phyloP scores from a whole-genome alignment of 495 filamentous ascomycete genomes.

The Xylaria curta region DNA sequence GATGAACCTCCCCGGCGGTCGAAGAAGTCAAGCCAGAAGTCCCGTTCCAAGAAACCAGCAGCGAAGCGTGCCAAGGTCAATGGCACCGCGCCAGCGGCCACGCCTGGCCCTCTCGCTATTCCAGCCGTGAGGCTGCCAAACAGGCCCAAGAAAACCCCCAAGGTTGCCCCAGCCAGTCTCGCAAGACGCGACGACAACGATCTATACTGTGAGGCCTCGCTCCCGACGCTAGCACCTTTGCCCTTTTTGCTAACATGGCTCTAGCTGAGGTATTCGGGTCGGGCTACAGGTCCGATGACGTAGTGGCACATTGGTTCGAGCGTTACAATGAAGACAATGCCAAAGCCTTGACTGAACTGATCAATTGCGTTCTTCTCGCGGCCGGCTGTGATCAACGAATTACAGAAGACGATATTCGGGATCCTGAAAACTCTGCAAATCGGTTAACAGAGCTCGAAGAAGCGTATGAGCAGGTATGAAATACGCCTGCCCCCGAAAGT shows the following conservation, averaged over 20 bases:
- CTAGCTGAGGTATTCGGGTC: slow-evolving; percentile 83
- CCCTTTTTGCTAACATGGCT: slow-evolving; percentile 34
- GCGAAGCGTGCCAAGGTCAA: slow-evolving; percentile 79
- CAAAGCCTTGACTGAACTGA: slow-evolving; percentile 75
- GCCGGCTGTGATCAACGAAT: slow-evolving; percentile 80
- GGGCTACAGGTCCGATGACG: slow-evolving; percentile 69
- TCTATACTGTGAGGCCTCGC: slow-evolving; percentile 71
- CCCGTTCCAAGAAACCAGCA: slow-evolving; percentile 62
- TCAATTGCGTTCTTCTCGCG: slow-evolving; percentile 86
- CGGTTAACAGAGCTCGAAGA: slow-evolving; percentile 78
- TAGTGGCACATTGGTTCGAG: slow-evolving; percentile 80
- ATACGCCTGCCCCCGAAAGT: neutral
- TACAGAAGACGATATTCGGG: slow-evolving; percentile 77
- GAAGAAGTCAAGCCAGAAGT: slow-evolving; percentile 38
- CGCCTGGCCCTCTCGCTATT: slow-evolving; percentile 30
- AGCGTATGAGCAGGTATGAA: slow-evolving; percentile 71
- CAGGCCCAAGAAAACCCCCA: slow-evolving; percentile 65
- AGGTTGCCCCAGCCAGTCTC: slow-evolving; percentile 55
- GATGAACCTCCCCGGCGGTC: slow-evolving; percentile 41
- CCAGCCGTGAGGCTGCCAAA: slow-evolving; percentile 62
- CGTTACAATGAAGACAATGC: slow-evolving; percentile 72
- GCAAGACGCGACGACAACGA: slow-evolving; percentile 66
- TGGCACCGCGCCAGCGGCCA: slow-evolving; percentile 58
- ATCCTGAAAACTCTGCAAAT: slow-evolving; percentile 78
- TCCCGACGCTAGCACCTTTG: neutral